Evolutionary conservation across 805 yeast genomes (phyloP), one percentile per base, ranked within the genome.

Genomic region (Starmera caribaea): DNA sequence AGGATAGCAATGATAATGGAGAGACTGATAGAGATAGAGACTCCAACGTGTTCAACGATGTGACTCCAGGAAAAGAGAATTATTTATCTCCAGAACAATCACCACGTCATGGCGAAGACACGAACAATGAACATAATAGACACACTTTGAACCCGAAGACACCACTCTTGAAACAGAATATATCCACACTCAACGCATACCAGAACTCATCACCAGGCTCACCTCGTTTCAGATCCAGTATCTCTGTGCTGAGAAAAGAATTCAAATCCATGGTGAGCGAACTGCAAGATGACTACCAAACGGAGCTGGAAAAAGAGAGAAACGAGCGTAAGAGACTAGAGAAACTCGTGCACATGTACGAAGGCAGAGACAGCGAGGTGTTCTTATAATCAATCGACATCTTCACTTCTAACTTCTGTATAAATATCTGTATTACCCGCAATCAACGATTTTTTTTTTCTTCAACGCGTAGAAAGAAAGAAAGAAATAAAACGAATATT

Each of bases 191-290:
- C 5, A 45, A 40, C 17, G 44, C 49, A 16, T 44, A 50, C 28
- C 39, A 40, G 32, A 39, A 45, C 30, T 38, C 42, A 15, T 39
- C 48, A 8, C 41, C 55, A 3, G 32, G 43, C 6, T 46, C 57
- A 6, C 51, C 58, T 11, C 52, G 49, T 34, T 51, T 61, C 43
- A 61, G 59, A 36, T 63, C 71, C 1, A 47, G 54, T 45, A 73
- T 73, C 31, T 71, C 79, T 0, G 76, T 81, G 3, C 61, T 82
- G 57, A 65, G 85, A 41, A 68, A 73, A 45, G 88, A 82, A 56
- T 82, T 81, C 61, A 81, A 74, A 57, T 79, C 75, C 48, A 61
- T 81, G 37, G 76, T 81, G 5, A 61, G 68, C 16, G 78, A 76
- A 32, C 73, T 81, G 41, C 84, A 79, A 45, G 73, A 69, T 35